Evolutionary conservation across 2,329 filamentous ascomycete species (phyloP), one percentile per base, ranked within the genome.

Genomic region (Shiraia sp.): DNA sequence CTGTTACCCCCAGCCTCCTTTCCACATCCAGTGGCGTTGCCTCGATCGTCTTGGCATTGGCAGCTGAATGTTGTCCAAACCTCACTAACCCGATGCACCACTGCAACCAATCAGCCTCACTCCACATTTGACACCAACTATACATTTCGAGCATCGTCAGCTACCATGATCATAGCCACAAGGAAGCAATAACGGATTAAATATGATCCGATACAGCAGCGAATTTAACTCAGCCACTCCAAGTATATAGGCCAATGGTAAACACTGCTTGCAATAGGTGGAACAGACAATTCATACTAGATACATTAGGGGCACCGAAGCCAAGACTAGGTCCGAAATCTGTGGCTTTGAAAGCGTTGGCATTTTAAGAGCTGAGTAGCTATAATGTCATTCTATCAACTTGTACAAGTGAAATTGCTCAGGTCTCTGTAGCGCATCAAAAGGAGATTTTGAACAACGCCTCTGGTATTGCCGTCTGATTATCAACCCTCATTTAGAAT

Each of bases 1-100:
- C 19, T 8, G 19, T 22, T 5, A 5, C 4, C 19, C 8, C 19
- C 19, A 22, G 19, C 19, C 19, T 22, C 19, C 19, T 22, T 22
- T 22, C 19, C 19, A 22, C 19, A 22, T 4, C 19, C 19, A 22
- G 19, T 22, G 19, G 19, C 19, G 19, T 36, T 24, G 33, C n/a
- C 17, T 36, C 22, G 12, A 3, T 17, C 19, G 12, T 28, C 24
- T 36, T 29, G 33, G 33, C 33, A 29, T 36, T 36, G 13, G 33
- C 33, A 36, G 33, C 33, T 36, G 33, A 29, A 36, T 13, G 9
- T 26, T 13, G 6, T 16, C 12, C 22, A 10, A 25, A 10, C 16
- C 17, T 13, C 32, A 4, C 32, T 35, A 35, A 35, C 32, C 32
- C 10, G 10, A 3, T 36, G 15, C 14, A 23, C 24, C 13, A 16